Evolutionary conservation across 1,139 yeast species (phyloP), one percentile per base, ranked within the genome.

Genomic region (Candida frijolesensis): DNA sequence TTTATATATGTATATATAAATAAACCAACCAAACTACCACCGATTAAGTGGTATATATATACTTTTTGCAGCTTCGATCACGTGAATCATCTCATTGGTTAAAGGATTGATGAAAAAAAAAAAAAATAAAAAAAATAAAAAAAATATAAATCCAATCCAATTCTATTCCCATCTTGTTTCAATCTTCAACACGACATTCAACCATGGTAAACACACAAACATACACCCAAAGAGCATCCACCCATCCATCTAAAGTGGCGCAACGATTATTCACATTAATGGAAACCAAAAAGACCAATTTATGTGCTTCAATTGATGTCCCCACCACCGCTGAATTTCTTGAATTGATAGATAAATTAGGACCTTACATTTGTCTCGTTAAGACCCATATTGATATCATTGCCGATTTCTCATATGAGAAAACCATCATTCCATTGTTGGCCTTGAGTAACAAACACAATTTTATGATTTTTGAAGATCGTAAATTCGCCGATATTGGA

Each of bases 401-500:
- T 47, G 90, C 87, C 53, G 99, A 95, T 67, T 95, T 92, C 67
- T 74, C 89, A 1, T 86, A 84, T 63, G 96, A 89, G 51, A 81
- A 79, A 1, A 91, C 98, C 0, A 80, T 94, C 29, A 68, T 68
- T 10, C 98, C 97, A 3, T 72, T 95, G 56, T 68, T 87, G 54
- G 82, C 68, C 51, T 74, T 92, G 33, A 82, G 96, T 8, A 71
- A 79, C 58, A 88, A 89, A 64, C 94, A 91, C 71, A 81, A 87
- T 55, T 92, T 92, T 60, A 71, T 94, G 78, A 86, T 92, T 57
- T 92, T 92, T 64, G 99, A 92, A 71, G 99, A 92, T 71, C 82
- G 99, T 58, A 95, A 95, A 73, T 95, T 95, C 70, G 99, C 99
- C 29, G 99, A 95, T 68, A 95, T 95, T 61, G 99, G 99, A n/a